Base-by-base conservation (phyloP, 1,139 yeast species). In the Blastobotrys serpentis region DNA sequence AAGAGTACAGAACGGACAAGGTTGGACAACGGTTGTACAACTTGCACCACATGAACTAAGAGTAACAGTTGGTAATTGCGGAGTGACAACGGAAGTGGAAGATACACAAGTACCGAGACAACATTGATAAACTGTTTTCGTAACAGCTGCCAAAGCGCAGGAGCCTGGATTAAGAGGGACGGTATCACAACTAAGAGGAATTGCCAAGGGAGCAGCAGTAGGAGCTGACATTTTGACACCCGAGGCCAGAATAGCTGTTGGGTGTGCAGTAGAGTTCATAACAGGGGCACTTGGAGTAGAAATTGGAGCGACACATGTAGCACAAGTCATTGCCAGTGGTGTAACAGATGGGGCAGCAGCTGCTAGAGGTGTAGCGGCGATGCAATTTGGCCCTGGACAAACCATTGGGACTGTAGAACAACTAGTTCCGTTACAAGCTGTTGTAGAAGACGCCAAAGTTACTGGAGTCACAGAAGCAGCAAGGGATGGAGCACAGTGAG, bases 1-100 rank as follows among this genome's bases (percentile, higher is more conserved):
- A 25, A 56, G 30, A 10, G 52, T 52, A 37, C 57, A 54, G 44
- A 43, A 56, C 7, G 56, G 54, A 44, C 57, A 52, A 18, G 47
- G 44, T 8, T 56, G 49, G 14, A 49, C 46, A 7, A 53, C 44
- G 8, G 57, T 48, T 11, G 50, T 42, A 37, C 51, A 48, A 7
- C 23, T 30, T 10, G 18, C 47, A 23, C 43, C 37, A 38, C 50
- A 39, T 13, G 29, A 36, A 13, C 51, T 51, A 30, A 55, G 45
- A 6, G 57, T 54, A 4, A 55, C 58, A 1, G 48, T 45, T 25
- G 59, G 59, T 21, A 52, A 44, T 8, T 46, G 37, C 11, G 58
- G 55, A 7, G 52, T 45, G 4, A 44, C 44, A 2, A 29, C 43
- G 8, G 53, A 30, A 8, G 51, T 47, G 25, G 49, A 47, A 17